Conservation (phyloP, 2,329 filamentous ascomycete genomes). For the Mycosphaerelloides madeirae region DNA sequence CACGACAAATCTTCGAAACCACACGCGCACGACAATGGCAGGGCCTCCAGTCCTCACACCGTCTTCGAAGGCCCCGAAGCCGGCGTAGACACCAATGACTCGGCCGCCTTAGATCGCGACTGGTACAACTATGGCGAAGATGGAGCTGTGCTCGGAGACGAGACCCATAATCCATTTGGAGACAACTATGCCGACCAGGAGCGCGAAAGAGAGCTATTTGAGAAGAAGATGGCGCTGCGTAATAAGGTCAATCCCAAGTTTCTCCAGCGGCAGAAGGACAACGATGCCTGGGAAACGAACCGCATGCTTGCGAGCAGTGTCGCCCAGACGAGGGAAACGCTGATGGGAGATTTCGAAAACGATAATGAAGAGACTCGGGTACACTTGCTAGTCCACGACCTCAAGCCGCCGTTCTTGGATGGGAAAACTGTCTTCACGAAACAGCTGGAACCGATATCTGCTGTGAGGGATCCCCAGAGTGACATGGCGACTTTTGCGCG, state of each 20-base stretch:
- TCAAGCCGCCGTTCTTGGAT: slow-evolving; percentile 90
- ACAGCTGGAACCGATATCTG: slow-evolving; percentile 89
- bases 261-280: slow-evolving; percentile 84
- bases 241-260: slow-evolving; percentile 58
- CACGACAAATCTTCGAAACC: not conserved
- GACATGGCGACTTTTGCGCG: slow-evolving; percentile 98
- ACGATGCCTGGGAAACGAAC: slow-evolving; percentile 98
- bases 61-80: slow-evolving; percentile 61
- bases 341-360: slow-evolving; percentile 68
- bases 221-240: slow-evolving; percentile 63
- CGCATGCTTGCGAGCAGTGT: slow-evolving; percentile 96
- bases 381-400: slow-evolving; percentile 86
- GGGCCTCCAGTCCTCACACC: slow-evolving; percentile 40
- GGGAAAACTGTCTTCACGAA: slow-evolving; percentile 96
- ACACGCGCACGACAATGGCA: slow-evolving; percentile 5
- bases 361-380: slow-evolving; percentile 87
- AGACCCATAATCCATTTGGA: slow-evolving; percentile 88
- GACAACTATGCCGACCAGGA: slow-evolving; percentile 71
- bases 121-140: slow-evolving; percentile 90
- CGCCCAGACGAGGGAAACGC: slow-evolving; percentile 73
- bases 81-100: slow-evolving; percentile 60
- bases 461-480: slow-evolving; percentile 87
- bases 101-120: slow-evolving; percentile 74
- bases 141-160: slow-evolving; percentile 78
- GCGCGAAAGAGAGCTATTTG: slow-evolving; percentile 65